Evolutionary conservation across 1,139 yeast species (phyloP).

Genomic region (Chernovozyma sophiae-reginae): DNA sequence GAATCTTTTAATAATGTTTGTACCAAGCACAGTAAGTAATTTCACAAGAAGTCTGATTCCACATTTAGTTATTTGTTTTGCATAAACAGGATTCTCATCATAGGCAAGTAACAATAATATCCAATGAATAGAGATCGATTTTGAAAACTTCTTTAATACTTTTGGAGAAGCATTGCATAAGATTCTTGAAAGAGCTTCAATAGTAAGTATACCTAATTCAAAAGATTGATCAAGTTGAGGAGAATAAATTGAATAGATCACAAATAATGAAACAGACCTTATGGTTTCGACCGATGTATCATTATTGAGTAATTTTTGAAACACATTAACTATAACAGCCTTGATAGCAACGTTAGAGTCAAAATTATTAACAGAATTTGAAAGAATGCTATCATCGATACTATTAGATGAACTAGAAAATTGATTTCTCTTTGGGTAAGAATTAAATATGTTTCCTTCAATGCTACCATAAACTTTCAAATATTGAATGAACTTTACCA

Average conservation of each 20-base stretch:
- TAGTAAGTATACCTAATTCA: slow-evolving; percentile 25
- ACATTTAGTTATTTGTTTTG: slow-evolving; percentile 34
- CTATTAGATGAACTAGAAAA: background rate
- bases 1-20: slow-evolving; percentile 46
- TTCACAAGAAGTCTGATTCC: slow-evolving; percentile 50
- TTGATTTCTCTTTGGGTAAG: background rate
- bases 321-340: background rate
- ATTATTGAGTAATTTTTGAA: slow-evolving; percentile 6
- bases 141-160: slow-evolving; percentile 44
- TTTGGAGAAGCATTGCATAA: slow-evolving; percentile 29
- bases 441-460: background rate
- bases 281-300: slow-evolving; percentile 41
- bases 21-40: slow-evolving; percentile 44
- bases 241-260: slow-evolving; percentile 34
- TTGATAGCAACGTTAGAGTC: background rate
- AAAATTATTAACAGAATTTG: background rate
- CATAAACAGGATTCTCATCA: slow-evolving; percentile 8
- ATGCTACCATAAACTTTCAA: slow-evolving; percentile 23
- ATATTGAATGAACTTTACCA: slow-evolving; percentile 52
- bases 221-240: slow-evolving; percentile 19
- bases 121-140: slow-evolving; percentile 65
- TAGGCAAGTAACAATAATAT: slow-evolving; percentile 50
- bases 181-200: slow-evolving; percentile 28
- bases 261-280: slow-evolving; percentile 29
- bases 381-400: background rate